Evolutionary conservation across 148 eudicot genomes (phyloP), one percentile per base, ranked within the genome.

Genomic region (Persicaria maculosa): DNA sequence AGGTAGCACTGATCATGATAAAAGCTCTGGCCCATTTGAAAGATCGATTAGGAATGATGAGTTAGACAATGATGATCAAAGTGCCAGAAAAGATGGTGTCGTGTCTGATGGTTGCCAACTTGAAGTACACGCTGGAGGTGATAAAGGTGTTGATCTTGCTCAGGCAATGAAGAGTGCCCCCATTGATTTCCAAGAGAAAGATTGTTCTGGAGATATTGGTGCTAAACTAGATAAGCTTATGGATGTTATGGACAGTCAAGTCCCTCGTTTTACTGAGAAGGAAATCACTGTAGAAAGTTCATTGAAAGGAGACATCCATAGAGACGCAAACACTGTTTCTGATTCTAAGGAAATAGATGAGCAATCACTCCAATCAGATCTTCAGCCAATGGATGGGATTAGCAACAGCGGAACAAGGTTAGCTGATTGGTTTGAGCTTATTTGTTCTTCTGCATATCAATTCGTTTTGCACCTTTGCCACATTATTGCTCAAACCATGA

Each of bases 351-450:
- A 72, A 72, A 52, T 9, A 46, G 74, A 72, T 19, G 43, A 72
- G 64, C 46, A 65, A 65, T 31, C 40, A 31, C 40, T 31, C 40
- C 40, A 31, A 31, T 40, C 70, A 65, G 70, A 65, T 14, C 40
- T 40, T 8, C 85, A 78, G 75, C 75, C 83, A 83, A 75, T 9
- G 67, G 85, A 80, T 57, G 83, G 74, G 78, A 55, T 75, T 61
- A 81, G 74, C 47, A 78, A 75, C 54, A 82, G 48, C 73, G 78
- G 75, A 76, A 52, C 81, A 77, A 93, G 97, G 97, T 93, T 80
- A 62, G 78, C 70, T 75, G 54, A 44, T 77, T 72, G 53, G 44
- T 48, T 72, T 20, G 40, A 72, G 44, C 74, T 72, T 25, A 72
- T 82, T 76, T n/a, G 19, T 68, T 52, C 25, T 45, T 74, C 75